A percentile compares a stretch with the other conserved stretches of the same genome.
phyloP scores from a whole-genome alignment of 768 basidiomycete species.

The Russula brevipes region DNA sequence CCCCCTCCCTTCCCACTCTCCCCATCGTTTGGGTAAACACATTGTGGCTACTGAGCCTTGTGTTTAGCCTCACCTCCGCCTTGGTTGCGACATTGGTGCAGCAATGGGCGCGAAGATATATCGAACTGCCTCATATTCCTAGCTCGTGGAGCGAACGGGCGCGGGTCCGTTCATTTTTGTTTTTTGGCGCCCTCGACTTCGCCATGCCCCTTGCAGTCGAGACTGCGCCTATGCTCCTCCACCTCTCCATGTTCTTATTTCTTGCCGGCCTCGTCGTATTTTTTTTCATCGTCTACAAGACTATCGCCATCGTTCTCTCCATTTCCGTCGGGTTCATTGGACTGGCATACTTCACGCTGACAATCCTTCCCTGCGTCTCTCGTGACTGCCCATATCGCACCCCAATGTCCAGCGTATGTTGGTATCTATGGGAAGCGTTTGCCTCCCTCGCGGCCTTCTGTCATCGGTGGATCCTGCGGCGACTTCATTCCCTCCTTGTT shows the following conservation, averaged over 20 bases:
- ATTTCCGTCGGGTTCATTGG: conserved; percentile 6
- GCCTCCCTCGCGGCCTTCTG: neutral
- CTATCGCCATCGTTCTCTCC: conserved; percentile 15
- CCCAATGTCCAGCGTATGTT: conserved; percentile 13
- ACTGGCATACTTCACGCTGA: conserved; percentile 18
- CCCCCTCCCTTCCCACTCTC: neutral
- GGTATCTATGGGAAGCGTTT: conserved; percentile 3
- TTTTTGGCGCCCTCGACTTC: conserved; percentile 38
- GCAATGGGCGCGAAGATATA: conserved; percentile 22
- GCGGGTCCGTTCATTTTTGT: conserved; percentile 36
- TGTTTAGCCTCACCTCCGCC: conserved; percentile 19
- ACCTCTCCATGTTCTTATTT: conserved; percentile 46
- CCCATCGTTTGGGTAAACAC: conserved; percentile 16
- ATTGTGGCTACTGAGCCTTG: conserved; percentile 22
- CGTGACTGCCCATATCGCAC: conserved; percentile 26
- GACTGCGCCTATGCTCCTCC: conserved; percentile 42
- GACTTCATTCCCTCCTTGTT: conserved; percentile 6
- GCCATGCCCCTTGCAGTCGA: conserved; percentile 38
- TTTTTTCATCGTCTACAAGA: conserved; percentile 31
- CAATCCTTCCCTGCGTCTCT: conserved; percentile 21
- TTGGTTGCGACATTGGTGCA: conserved; percentile 16
- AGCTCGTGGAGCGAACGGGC: conserved; percentile 33
- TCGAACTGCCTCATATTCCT: conserved; percentile 28
- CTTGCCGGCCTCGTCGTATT: conserved; percentile 45
- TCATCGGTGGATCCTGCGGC: conserved; percentile 1